Base-by-base conservation (phyloP, 2,329 filamentous ascomycete species). In the Leptographium wingfieldii region DNA sequence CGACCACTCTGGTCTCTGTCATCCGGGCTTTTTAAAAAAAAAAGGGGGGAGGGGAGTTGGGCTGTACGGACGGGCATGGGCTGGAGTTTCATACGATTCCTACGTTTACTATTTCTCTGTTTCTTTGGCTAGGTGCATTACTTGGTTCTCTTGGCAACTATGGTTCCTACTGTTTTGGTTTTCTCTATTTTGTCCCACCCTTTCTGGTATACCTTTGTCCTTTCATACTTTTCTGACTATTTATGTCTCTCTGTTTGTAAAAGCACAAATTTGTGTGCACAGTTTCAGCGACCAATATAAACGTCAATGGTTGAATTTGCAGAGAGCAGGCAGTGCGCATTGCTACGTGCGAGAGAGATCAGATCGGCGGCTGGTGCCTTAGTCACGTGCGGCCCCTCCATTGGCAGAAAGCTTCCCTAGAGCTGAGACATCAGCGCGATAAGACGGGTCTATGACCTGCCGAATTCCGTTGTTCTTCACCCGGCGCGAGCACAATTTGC, bases 61-160 rank as follows among this genome's bases (percentile, higher is more conserved):
- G 12, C 52, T 55, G 52, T 55, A 31, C 52, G 59, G 57, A 51
- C 60, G 61, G 60, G 62, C 60, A 63, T 62, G 49, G 62, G 57
- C 59, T 43, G 62, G 62, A 59, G 62, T 63, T 63, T 56, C 22
- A 48, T 9, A 53, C 31, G 29, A 55, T 52, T 54, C n/a, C 16
- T 59, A 31, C 25, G 16, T 58, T 51, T 52, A 35, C 22, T 35
- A 6, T 25, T 46, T 27, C 3, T 55, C 19, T 55, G 3, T 48
- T 56, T 56, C 55, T 56, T 56, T 56, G 55, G 55, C 40, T 56
- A 49, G 55, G 38, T 31, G 55, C 55, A 56, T 56, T 49, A 7
- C 27, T 6, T 56, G 27, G 55, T 25, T 48, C 16, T 11, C 10
- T 43, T 56, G 22, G 49, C 49, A 22, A 11, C 14, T 27, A 55